Conservation (phyloP, 2,329 filamentous ascomycete species). For the Metarhizium brunneum region DNA sequence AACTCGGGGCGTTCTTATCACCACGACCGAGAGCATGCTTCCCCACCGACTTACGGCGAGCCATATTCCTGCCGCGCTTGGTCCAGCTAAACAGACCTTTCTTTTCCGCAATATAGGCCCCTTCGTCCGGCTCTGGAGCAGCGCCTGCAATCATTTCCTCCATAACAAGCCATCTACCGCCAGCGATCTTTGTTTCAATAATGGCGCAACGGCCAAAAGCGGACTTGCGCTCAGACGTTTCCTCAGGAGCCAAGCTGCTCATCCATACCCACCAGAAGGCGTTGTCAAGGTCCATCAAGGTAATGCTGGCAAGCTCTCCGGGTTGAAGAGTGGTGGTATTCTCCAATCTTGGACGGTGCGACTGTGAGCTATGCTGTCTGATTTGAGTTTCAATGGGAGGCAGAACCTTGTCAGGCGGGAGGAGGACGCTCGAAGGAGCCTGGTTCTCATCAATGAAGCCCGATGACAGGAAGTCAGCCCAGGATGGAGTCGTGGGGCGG, state of each 20-base stretch:
- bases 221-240: conserved; percentile 75
- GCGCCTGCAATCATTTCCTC: conserved; percentile 96
- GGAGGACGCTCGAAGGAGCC: conserved; percentile 57
- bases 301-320: conserved; percentile 90
- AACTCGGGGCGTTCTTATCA: conserved; percentile 32
- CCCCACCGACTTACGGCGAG: conserved; percentile 61
- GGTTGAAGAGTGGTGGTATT: conserved; percentile 62
- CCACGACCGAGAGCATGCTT: conserved; percentile 46
- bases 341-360: conserved; percentile 65
- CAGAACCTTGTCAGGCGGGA: conserved; percentile 87
- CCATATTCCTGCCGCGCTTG: conserved; percentile 51
- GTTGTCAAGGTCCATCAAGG: conserved; percentile 77
- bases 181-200: conserved; percentile 74
- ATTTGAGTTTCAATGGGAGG: conserved; percentile 69
- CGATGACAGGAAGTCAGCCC: conserved; percentile 94
- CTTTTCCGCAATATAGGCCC: conserved; percentile 90
- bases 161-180: conserved; percentile 84
- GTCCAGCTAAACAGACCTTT: conserved; percentile 90
- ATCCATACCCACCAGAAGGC: conserved; percentile 99
- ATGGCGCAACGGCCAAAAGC: conserved; percentile 91
- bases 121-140: conserved; percentile 71
- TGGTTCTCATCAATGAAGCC: conserved; percentile 76
- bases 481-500: conserved; percentile 89
- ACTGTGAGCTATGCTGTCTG: conserved; percentile 78
- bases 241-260: conserved; percentile 85